A percentile compares a stretch with the other conserved stretches of the same genome.
phyloP scores from a whole-genome alignment of 371 early-diverging fungal species.

The Mortierella sp. region DNA sequence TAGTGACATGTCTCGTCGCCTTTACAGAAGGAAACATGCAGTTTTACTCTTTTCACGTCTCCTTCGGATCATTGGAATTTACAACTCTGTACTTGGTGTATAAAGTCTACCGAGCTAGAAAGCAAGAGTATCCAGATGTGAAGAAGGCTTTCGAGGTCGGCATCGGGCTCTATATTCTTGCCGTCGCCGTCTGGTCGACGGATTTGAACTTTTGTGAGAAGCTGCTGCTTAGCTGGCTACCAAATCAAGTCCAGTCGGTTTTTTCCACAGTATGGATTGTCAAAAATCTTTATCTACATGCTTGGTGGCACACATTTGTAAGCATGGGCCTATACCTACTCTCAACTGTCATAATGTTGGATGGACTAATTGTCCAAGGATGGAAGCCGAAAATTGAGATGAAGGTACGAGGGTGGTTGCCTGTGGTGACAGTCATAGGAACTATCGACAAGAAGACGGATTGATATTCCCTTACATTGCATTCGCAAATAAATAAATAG shows the following conservation, averaged over 20 bases:
- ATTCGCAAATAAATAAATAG: no score
- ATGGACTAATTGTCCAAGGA: constrained; percentile 42
- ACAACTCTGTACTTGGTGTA: constrained; percentile 26
- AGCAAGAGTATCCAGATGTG: constrained; percentile 34
- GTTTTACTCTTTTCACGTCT: constrained; percentile 33
- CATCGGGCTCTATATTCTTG: constrained; percentile 30
- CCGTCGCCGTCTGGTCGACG: constrained; percentile 40
- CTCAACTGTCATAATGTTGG: constrained; percentile 48
- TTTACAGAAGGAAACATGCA: constrained; percentile 37
- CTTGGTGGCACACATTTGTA: constrained; percentile 47
- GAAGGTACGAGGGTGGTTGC: constrained; percentile 37
- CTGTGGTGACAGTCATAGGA: constrained; percentile 18
- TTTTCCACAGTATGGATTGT: constrained; percentile 21
- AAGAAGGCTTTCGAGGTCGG: constrained; percentile 36
- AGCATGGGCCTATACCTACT: constrained; percentile 38
- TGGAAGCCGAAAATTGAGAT: constrained; percentile 41
- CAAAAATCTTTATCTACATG: constrained; percentile 41
- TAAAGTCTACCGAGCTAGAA: constrained; percentile 32
- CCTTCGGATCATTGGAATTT: constrained; percentile 38
- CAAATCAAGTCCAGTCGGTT: not conserved
- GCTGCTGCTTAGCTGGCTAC: constrained; percentile 10
- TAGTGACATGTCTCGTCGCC: constrained; percentile 35
- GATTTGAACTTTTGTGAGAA: constrained; percentile 47
- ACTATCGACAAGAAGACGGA: not conserved
- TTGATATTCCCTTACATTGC: no score